phyloP scores from a whole-genome alignment of 2,329 filamentous ascomycete species.

The Ophiocordyceps sinensis region DNA sequence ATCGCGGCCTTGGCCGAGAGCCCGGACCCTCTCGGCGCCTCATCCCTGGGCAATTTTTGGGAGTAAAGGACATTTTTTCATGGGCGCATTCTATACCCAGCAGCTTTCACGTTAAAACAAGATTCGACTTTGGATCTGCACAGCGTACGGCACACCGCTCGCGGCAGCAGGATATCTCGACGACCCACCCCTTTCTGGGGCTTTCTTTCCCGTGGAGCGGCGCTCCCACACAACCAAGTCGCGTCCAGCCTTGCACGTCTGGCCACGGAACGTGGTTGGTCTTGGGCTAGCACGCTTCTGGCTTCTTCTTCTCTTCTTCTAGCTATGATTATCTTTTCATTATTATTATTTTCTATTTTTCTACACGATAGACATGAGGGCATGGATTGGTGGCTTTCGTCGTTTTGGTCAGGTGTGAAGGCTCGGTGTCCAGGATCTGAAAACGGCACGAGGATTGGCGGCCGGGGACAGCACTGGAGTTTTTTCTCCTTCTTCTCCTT shows the following conservation, averaged over 20 bases:
- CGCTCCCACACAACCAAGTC: no score
- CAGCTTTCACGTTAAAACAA: neutral
- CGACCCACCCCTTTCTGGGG: no score
- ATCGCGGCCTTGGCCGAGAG: constrained; percentile 21
- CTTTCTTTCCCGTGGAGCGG: no score
- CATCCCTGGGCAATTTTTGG: constrained; percentile 19
- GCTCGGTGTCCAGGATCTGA: constrained; percentile 1
- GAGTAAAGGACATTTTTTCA: constrained; percentile 12
- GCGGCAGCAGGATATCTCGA: no score
- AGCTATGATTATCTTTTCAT: neutral
- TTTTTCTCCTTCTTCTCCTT: neutral
- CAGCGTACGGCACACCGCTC: no score
- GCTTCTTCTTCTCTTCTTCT: no score
- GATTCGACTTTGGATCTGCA: neutral
- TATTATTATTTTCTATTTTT: neutral
- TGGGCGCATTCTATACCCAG: constrained; percentile 17
- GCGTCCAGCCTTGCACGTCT: no score
- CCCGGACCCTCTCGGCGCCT: constrained; percentile 17
- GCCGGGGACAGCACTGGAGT: neutral
- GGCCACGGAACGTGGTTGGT: no score
- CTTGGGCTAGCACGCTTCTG: no score
- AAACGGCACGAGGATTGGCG: neutral
- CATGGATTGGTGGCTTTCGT: neutral
- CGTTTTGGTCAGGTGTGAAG: neutral
- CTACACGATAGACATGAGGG: neutral